Base-by-base conservation (phyloP, 2,329 filamentous ascomycete genomes). In the Microdochium paspali region DNA sequence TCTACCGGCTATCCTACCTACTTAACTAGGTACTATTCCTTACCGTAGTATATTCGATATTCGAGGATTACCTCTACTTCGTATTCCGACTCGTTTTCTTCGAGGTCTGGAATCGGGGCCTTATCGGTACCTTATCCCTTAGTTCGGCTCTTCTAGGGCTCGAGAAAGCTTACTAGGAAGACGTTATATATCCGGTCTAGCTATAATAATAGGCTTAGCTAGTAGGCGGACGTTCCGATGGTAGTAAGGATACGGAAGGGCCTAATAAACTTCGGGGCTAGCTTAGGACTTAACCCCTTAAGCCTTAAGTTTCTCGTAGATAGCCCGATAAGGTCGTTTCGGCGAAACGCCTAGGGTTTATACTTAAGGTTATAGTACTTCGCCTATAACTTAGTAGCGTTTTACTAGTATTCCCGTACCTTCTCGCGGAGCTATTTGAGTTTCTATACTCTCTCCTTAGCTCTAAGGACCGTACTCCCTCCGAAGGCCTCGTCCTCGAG, bases 321-420 rank as follows among this genome's bases (percentile, higher is more conserved):
- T 1, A 54, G 44, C 26, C 45, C 50, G 5, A 56, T 52, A 4
- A 47, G 12, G 1, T 56, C 47, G 1, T 48, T 50, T 1, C 50
- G 23, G n/a, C 53, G 44, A 21, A 50, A 48, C 2, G 12, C 3
- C 10, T 45, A 40, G 10, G 39, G 25, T 28, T 47, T 25, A 10
- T 45, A 18, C 10, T 30, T 4, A 12, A 35, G n/a, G n/a, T n/a
- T n/a, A n/a, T n/a, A n/a, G n/a, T n/a, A n/a, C n/a, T n/a, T n/a
- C n/a, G n/a, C n/a, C n/a, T n/a, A n/a, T n/a, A n/a, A n/a, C n/a
- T n/a, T n/a, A n/a, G n/a, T n/a, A n/a, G n/a, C n/a, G n/a, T n/a
- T n/a, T n/a, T n/a, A n/a, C n/a, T n/a, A n/a, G n/a, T n/a, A n/a
- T n/a, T n/a, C n/a, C n/a, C n/a, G 30, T 28, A 20, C 2, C 2